Conservation (phyloP, 1,284 basidiomycete species). For the Blastosporella zonata region DNA sequence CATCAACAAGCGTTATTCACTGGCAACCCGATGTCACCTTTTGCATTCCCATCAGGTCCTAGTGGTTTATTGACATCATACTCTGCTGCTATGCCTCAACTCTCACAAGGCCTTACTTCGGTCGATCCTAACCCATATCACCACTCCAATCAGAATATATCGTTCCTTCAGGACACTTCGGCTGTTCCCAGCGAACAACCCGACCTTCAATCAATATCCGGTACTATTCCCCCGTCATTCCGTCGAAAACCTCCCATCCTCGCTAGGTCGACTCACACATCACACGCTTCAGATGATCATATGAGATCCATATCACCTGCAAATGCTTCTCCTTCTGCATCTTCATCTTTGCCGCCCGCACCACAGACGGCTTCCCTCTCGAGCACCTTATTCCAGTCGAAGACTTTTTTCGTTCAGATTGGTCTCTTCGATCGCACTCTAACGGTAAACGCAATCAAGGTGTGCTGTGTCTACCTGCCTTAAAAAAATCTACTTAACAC, state of each 20-base stretch:
- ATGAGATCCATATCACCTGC: conserved; percentile 13
- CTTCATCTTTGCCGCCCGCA: conserved; percentile 1
- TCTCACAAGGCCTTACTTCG: conserved; percentile 6
- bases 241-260: conserved; percentile 14
- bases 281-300: conserved; percentile 2
- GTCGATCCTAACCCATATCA: neutral
- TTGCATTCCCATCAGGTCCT: conserved; percentile 8
- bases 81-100: neutral
- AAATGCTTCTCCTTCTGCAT: neutral
- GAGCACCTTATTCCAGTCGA: conserved; percentile 28
- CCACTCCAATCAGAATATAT: conserved; percentile 4
- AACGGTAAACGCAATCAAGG: conserved; percentile 55
- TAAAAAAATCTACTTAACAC: neutral
- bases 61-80: conserved; percentile 1
- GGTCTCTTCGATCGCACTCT: conserved; percentile 45
- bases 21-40: conserved; percentile 2
- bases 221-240: conserved; percentile 14
- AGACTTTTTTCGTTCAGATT: conserved; percentile 59
- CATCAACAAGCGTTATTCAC: neutral
- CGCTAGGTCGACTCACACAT: conserved; percentile 14
- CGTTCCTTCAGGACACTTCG: neutral
- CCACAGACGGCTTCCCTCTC: conserved; percentile 3
- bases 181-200: neutral
- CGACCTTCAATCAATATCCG: neutral
- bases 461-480: conserved; percentile 24